Conservation (phyloP, 768 basidiomycete species). For the Mycena capillaripes region DNA sequence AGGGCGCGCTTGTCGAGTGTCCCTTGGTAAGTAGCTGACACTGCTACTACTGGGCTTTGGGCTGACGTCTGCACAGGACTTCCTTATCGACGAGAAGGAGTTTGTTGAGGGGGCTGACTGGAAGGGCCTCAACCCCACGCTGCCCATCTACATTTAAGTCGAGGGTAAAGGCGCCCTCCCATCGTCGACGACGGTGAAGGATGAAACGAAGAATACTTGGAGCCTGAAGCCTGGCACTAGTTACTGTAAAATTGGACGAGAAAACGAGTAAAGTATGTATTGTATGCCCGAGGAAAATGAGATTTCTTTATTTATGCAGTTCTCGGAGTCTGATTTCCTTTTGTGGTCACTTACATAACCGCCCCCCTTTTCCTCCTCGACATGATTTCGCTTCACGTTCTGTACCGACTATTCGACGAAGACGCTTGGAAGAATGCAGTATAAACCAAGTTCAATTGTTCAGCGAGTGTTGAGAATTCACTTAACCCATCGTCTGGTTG, state of each 20-base stretch:
- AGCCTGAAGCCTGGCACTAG: background rate
- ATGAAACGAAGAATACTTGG: background rate
- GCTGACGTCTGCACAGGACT: slow-evolving; percentile 66
- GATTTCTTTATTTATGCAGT: background rate
- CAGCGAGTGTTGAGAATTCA: too few species aligned
- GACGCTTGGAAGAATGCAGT: too few species aligned
- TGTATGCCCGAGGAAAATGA: background rate
- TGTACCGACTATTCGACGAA: too few species aligned
- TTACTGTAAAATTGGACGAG: background rate
- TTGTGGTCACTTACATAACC: too few species aligned
- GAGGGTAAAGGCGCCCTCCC: too few species aligned
- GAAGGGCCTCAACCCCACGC: slow-evolving; percentile 79
- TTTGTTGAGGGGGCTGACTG: slow-evolving; percentile 81
- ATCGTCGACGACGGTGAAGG: background rate
- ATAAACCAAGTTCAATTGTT: too few species aligned
- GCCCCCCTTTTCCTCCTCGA: too few species aligned
- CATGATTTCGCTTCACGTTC: too few species aligned
- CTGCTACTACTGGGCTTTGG: background rate
- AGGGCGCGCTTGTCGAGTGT: slow-evolving; percentile 81
- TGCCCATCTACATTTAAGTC: slow-evolving; percentile 85
- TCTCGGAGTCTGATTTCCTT: background rate
- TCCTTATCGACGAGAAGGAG: slow-evolving; percentile 85
- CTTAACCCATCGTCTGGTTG: too few species aligned
- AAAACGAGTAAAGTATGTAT: background rate
- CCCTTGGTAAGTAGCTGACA: slow-evolving; percentile 68